Evolutionary conservation across 768 basidiomycete species (phyloP).

Genomic region (Cytidiella melzeri): DNA sequence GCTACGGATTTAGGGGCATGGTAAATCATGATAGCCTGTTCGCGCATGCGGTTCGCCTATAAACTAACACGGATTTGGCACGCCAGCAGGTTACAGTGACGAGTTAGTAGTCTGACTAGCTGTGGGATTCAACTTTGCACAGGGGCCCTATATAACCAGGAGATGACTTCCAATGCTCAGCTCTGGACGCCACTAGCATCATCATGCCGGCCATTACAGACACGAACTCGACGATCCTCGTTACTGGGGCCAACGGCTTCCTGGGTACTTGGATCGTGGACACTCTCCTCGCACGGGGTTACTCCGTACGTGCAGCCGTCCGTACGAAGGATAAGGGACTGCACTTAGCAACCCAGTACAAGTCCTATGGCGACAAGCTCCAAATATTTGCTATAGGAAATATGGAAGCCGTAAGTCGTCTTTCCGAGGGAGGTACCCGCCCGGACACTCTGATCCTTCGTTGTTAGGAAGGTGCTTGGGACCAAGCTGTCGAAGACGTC

Average conservation of each 20-base stretch:
- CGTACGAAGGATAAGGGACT: constrained; percentile 53
- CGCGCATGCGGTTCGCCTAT: too few relatives aligned
- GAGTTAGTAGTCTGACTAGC: too few relatives aligned
- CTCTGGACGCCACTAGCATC: too few relatives aligned
- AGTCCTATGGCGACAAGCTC: constrained; percentile 46
- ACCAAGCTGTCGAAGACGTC: constrained; percentile 39
- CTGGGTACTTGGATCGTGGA: constrained; percentile 56
- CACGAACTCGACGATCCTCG: constrained; percentile 33
- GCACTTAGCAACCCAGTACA: constrained; percentile 48
- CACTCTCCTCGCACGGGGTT: constrained; percentile 53
- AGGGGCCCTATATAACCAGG: too few relatives aligned
- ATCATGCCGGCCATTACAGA: neutral
- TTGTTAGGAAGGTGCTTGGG: constrained; percentile 8
- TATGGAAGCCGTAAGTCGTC: constrained; percentile 42
- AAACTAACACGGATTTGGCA: too few relatives aligned
- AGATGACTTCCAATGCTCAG: too few relatives aligned
- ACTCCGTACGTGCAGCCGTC: constrained; percentile 58
- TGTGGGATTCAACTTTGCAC: too few relatives aligned
- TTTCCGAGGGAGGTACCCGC: too few relatives aligned
- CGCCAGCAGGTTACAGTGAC: too few relatives aligned
- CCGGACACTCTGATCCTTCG: too few relatives aligned
- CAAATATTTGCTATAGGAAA: constrained; percentile 64
- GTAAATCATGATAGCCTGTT: too few relatives aligned
- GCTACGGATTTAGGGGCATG: too few relatives aligned
- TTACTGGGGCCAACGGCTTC: constrained; percentile 58